Base-by-base conservation (phyloP, 169 alveolate genomes). In the Cryptosporidium andersoni region DNA sequence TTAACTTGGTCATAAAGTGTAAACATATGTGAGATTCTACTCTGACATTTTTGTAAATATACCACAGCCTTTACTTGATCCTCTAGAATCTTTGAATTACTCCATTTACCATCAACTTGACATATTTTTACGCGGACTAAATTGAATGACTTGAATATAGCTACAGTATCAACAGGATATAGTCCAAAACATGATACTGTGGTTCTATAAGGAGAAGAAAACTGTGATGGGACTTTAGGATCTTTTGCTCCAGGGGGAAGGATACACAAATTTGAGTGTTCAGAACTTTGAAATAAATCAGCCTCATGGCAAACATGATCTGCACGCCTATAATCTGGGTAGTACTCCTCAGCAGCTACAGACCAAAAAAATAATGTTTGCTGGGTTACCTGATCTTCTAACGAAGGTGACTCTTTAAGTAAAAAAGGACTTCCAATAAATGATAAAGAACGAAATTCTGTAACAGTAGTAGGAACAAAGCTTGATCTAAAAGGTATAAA, bases 171-270 rank as follows among this genome's bases (percentile, higher is more conserved):
- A 45, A 55, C 62, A 25, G 85, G 85, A 9, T 74, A 63, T n/a
- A 74, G 45, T n/a, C 85, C 85, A 25, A 74, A 74, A 43, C 85
- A 74, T 7, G 85, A 74, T 12, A 74, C 85, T 3, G 85, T 74
- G 7, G 67, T 62, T 55, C 55, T 25, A 55, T 55, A 74, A 36
- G 74, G 74, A 60, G 39, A 48, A 55, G 39, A 58, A 74, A 42
- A 43, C 11, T 66, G 40, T 14, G 45, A 47, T 43, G 67, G 68
- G 63, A 58, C 60, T 36, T 51, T 74, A 36, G 85, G 85, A n/a
- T 74, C 64, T 25, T 56, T 74, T 2, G 43, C 56, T 6, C 45
- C 14, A 11, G 85, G 85, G 34, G 55, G 64, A 11, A 74, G 55
- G 47, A 74, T 16, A 58, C 85, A 74, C 16, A 55, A 60, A 11